Evolutionary conservation across 1,284 basidiomycete species (phyloP).

Genomic region (Heterobasidion irregulare): DNA sequence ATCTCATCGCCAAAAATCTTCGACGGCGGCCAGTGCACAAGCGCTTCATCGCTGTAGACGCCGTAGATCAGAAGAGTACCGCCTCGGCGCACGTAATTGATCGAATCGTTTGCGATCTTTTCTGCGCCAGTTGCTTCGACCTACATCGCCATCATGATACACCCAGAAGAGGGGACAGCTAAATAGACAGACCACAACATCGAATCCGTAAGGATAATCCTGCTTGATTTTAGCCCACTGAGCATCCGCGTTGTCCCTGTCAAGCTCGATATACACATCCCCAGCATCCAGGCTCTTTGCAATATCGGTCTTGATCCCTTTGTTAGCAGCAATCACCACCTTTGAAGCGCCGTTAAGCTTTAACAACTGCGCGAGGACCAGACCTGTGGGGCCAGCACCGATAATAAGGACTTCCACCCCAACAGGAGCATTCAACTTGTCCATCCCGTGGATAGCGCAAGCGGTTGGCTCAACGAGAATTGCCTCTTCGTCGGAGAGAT

Average conservation of each 20-base stretch:
- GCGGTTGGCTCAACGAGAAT: conserved; percentile 85
- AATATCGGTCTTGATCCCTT: conserved; percentile 80
- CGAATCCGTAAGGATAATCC: conserved; percentile 80
- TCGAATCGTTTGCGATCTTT: conserved; percentile 70
- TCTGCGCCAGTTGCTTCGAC: conserved; percentile 82
- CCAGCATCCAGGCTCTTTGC: conserved; percentile 69
- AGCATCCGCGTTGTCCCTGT: conserved; percentile 62
- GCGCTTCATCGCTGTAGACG: conserved; percentile 67
- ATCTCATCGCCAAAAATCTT: conserved; percentile 88
- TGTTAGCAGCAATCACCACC: conserved; percentile 76
- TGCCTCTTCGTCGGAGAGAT: conserved; percentile 81
- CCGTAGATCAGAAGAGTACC: conserved; percentile 70
- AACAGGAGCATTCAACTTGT: conserved; percentile 72
- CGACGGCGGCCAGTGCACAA: conserved; percentile 76
- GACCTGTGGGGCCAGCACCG: conserved; percentile 73
- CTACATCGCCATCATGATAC: conserved; percentile 20
- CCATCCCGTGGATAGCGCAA: conserved; percentile 84
- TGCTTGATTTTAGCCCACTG: conserved; percentile 77
- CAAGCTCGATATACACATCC: conserved; percentile 80
- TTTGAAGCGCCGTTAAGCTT: conserved; percentile 75
- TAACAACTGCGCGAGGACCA: conserved; percentile 80
- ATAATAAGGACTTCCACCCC: conserved; percentile 75
- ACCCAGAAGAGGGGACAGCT: neutral
- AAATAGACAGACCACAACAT: conserved; percentile 50
- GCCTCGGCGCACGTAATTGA: conserved; percentile 79